Base-by-base conservation (phyloP, 345 rosid species). In the Durio zibethinus region DNA sequence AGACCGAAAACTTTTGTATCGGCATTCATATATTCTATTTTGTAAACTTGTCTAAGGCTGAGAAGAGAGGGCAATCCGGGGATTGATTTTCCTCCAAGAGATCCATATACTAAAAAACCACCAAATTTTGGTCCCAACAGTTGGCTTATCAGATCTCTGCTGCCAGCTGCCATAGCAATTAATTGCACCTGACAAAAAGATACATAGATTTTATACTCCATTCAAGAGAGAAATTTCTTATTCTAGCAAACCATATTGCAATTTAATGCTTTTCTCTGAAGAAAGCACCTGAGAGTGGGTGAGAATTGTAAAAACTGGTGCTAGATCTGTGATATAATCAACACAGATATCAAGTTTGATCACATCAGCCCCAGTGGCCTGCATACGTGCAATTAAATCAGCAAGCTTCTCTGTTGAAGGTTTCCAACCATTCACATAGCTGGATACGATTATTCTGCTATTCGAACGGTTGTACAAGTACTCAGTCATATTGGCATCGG, bases 71-170 rank as follows among this genome's bases (percentile, higher is more conserved):
- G 85, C 43, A 82, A 57, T 29, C 82, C 82, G 27, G 80, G 76
- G 31, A 82, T 73, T 21, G 74, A 35, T 73, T 79, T 79, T 71
- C 63, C 78, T 5, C 47, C 67, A 27, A 79, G 50, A 31, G 80
- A 79, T 45, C 85, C 85, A 73, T 82, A 82, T 11, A 82, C 85
- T 23, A 82, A 59, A 67, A 76, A 79, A 1, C 78, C 83, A 67
- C 85, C 85, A 61, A 79, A 83, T 73, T 83, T 83, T 10, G 85
- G 85, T 15, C 80, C 69, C 33, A 80, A 66, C 11, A 83, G 47
- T 79, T 83, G 83, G 80, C 85, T 79, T 76, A 83, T 77, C 10
- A 80, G 83, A 53, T 83, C 85, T 77, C 78, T 62, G 53, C 80
- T 83, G 50, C 85, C 83, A 77, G 79, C 78, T 60, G 83, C 85